Evolutionary conservation across 2,329 filamentous ascomycete species (phyloP).

Genomic region (Onygenales sp.): DNA sequence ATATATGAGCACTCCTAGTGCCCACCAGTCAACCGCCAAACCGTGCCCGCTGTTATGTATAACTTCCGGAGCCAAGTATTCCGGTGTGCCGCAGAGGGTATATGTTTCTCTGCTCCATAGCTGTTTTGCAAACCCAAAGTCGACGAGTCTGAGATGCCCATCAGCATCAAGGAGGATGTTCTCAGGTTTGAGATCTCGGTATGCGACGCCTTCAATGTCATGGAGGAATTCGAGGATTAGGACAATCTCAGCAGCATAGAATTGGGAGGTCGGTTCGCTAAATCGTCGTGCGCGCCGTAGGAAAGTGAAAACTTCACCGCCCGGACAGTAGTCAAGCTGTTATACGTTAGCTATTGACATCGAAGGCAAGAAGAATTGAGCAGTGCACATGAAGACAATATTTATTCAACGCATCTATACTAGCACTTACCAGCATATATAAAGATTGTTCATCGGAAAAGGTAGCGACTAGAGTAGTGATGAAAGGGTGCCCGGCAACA

Average conservation of each 20-base stretch:
- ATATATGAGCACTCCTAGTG: constrained; percentile 57
- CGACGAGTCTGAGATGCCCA: constrained; percentile 56
- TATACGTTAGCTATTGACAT: constrained; percentile 13
- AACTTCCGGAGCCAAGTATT: constrained; percentile 59
- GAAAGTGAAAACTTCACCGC: constrained; percentile 59
- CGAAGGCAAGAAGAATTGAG: not conserved
- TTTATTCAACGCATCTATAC: not conserved
- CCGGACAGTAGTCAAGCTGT: constrained; percentile 57
- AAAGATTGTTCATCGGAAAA: constrained; percentile 55
- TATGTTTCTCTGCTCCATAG: constrained; percentile 50
- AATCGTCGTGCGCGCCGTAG: constrained; percentile 53
- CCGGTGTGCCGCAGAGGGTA: constrained; percentile 57
- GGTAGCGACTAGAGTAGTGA: constrained; percentile 54
- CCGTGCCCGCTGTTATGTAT: constrained; percentile 57
- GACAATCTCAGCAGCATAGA: constrained; percentile 59
- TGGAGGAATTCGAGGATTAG: constrained; percentile 57
- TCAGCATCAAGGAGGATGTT: constrained; percentile 58
- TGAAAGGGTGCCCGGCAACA: constrained; percentile 56
- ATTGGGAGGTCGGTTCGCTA: constrained; percentile 52
- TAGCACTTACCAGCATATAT: constrained; percentile 39
- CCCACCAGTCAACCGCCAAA: constrained; percentile 61
- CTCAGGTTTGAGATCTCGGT: constrained; percentile 57
- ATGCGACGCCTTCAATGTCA: constrained; percentile 54
- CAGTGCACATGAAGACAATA: not conserved
- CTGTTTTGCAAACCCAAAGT: constrained; percentile 61